Percentiles rank a stretch among this genome's conserved stretches.
Evolutionary conservation across 2,329 filamentous ascomycete genomes (phyloP).

Genomic region (Phialophora tarda): DNA sequence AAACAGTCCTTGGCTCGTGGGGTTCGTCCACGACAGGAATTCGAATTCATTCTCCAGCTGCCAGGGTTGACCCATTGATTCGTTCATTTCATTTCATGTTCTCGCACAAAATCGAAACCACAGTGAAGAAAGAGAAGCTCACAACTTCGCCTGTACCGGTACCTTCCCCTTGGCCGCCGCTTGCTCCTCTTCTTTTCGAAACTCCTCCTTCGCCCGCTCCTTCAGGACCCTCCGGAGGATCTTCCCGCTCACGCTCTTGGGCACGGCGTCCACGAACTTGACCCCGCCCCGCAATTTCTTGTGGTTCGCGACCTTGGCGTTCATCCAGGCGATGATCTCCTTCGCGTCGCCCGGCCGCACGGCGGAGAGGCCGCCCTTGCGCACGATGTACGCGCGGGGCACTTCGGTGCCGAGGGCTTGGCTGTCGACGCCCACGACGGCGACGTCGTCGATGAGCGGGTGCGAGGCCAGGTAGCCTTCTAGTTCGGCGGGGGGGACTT

Average conservation of each 20-base stretch:
- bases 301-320: conserved; percentile 43
- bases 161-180: conserved; percentile 17
- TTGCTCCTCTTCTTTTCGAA: conserved; percentile 36
- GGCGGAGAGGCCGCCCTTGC: conserved; percentile 41
- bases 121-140: not conserved
- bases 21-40: no score
- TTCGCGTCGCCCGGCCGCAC: conserved; percentile 62
- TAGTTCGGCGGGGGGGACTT: conserved; percentile 58
- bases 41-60: no score
- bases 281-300: conserved; percentile 48
- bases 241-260: conserved; percentile 49
- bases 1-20: no score
- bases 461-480: conserved; percentile 54
- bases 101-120: not conserved
- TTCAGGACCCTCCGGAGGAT: conserved; percentile 46
- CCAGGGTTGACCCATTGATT: not conserved
- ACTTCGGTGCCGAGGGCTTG: conserved; percentile 48
- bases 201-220: conserved; percentile 42
- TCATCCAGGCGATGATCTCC: conserved; percentile 44
- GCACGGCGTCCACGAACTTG: conserved; percentile 46
- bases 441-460: conserved; percentile 51
- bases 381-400: conserved; percentile 52
- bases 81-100: not conserved
- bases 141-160: not conserved
- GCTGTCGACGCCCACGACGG: conserved; percentile 52